These are phyloP conservation scores for Patellifolia procumbens DNA, from an alignment of 179 eudicot genomes.

Conservation along the genomic window DNA sequence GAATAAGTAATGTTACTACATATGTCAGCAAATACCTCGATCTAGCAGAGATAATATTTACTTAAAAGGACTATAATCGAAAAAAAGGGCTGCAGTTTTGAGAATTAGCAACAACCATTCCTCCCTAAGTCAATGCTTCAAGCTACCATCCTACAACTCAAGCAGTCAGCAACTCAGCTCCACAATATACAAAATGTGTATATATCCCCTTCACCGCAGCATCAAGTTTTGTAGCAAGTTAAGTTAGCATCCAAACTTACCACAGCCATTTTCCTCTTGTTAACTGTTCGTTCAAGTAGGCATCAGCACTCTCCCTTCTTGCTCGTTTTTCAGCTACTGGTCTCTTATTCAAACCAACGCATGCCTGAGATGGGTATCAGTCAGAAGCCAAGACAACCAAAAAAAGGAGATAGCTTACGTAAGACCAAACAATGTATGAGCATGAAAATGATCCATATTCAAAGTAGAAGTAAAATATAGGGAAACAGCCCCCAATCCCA, in stretches of 20 bases:
- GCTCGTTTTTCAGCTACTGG: constrained; percentile 65
- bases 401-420: neutral
- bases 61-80: neutral
- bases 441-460: neutral
- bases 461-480: neutral
- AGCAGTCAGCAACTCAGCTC: neutral
- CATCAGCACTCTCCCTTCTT: constrained; percentile 62
- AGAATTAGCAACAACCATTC: neutral
- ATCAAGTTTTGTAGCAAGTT: neutral
- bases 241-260: constrained; percentile 40
- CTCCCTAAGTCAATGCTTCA: neutral
- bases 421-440: neutral
- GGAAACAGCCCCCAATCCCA: no score
- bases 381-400: constrained; percentile 7
- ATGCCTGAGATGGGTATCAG: constrained; percentile 48
- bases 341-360: constrained; percentile 41
- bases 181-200: neutral
- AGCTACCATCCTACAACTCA: neutral
- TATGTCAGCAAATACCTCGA: neutral
- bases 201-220: neutral
- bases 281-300: constrained; percentile 60
- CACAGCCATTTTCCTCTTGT: constrained; percentile 76
- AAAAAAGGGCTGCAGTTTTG: neutral
- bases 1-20: neutral
- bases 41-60: neutral